Evolutionary conservation across 106 monocot genomes (phyloP).

Genomic region (Ottelia alismoides): DNA sequence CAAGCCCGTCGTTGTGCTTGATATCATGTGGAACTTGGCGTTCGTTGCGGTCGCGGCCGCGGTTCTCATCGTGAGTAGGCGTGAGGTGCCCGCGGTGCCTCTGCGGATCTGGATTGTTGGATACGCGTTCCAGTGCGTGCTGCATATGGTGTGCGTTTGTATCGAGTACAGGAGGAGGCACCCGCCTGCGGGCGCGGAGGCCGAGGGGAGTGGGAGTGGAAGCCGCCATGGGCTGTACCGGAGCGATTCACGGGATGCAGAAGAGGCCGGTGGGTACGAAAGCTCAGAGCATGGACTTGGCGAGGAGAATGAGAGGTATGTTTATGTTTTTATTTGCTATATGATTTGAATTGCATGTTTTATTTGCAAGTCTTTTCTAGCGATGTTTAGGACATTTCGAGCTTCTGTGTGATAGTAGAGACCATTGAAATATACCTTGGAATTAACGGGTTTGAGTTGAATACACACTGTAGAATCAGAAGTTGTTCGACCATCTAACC

Average conservation of each 20-base stretch:
- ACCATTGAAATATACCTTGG: too few relatives aligned
- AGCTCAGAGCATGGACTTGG: background rate
- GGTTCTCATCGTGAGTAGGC: background rate
- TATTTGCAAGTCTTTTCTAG: too few relatives aligned
- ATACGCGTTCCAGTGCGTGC: background rate
- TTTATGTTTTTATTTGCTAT: too few relatives aligned
- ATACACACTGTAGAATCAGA: too few relatives aligned
- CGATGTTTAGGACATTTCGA: too few relatives aligned
- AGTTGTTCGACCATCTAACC: too few relatives aligned
- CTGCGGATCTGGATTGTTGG: background rate
- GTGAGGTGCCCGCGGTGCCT: background rate
- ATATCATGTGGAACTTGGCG: conserved; percentile 1
- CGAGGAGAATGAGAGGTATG: conserved; percentile 1
- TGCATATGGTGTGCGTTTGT: background rate
- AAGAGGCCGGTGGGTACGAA: background rate
- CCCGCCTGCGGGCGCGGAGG: background rate
- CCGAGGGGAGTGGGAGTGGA: background rate
- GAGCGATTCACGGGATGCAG: background rate
- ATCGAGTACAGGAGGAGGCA: conserved; percentile 4
- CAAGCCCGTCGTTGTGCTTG: background rate
- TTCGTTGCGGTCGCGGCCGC: background rate
- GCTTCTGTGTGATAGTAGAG: too few relatives aligned
- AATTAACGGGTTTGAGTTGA: too few relatives aligned
- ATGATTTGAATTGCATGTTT: too few relatives aligned
- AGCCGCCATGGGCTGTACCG: background rate